Conservation (phyloP, 495 filamentous ascomycete genomes). For the Penicillium subrubescens region DNA sequence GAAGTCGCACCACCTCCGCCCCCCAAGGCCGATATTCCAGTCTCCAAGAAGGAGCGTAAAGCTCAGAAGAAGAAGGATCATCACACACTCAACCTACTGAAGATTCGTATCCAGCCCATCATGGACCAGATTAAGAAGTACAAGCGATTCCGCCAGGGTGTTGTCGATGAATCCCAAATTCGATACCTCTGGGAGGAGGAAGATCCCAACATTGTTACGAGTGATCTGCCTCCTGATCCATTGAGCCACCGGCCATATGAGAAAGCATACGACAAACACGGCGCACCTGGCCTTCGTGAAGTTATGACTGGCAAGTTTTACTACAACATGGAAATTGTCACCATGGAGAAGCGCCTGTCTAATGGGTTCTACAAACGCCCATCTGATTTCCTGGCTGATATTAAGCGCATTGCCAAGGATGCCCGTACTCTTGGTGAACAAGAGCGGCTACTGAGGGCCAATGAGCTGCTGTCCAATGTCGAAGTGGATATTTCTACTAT, state of each 20-base stretch:
- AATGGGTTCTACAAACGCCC: constrained; percentile 94
- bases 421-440: constrained; percentile 73
- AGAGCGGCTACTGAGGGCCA: constrained; percentile 78
- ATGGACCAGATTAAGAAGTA: constrained; percentile 95
- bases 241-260: constrained; percentile 70
- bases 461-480: constrained; percentile 86
- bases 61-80: constrained; percentile 79
- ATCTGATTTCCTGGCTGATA: constrained; percentile 82
- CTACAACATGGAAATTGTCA: constrained; percentile 92
- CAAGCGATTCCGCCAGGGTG: constrained; percentile 77
- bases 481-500: constrained; percentile 84
- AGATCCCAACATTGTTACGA: constrained; percentile 76
- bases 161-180: constrained; percentile 72
- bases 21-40: constrained; percentile 51
- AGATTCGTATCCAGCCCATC: constrained; percentile 83
- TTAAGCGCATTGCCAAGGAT: constrained; percentile 81
- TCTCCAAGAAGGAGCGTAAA: constrained; percentile 75
- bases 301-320: constrained; percentile 76
- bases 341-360: constrained; percentile 89
- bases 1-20: constrained; percentile 73
- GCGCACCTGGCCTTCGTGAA: constrained; percentile 69
- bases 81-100: constrained; percentile 78
- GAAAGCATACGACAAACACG: constrained; percentile 70
- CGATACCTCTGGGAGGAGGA: constrained; percentile 80
- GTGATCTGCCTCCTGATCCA: constrained; percentile 67